These are phyloP conservation scores for Wickerhamomyces chambardii DNA, from an alignment of 805 yeast genomes.

Conservation along the genomic window DNA sequence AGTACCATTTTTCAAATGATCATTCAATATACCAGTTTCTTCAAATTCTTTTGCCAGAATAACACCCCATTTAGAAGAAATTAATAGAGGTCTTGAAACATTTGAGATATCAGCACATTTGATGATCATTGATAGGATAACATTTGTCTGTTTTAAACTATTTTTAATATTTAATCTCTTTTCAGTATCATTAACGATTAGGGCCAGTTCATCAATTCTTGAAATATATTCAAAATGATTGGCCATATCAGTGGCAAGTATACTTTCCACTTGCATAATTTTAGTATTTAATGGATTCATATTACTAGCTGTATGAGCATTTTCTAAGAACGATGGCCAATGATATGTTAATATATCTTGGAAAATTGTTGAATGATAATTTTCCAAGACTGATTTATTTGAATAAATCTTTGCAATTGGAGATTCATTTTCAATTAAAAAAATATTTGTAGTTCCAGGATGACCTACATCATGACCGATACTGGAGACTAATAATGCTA, in stretches of 20 bases:
- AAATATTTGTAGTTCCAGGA: conserved; percentile 87
- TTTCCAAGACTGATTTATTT: conserved; percentile 69
- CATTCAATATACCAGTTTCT: conserved; percentile 51
- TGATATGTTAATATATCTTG: conserved; percentile 37
- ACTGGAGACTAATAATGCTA: conserved; percentile 69
- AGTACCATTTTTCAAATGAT: conserved; percentile 15
- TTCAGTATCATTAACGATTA: conserved; percentile 7
- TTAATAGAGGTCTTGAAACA: conserved; percentile 70
- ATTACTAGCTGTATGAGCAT: conserved; percentile 4
- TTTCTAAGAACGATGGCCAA: conserved; percentile 33
- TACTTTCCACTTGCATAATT: conserved; percentile 26
- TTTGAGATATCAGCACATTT: conserved; percentile 96
- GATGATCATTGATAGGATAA: conserved; percentile 61
- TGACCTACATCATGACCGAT: conserved; percentile 96
- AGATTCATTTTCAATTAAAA: conserved; percentile 47
- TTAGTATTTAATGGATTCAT: conserved; percentile 14
- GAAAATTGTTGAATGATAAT: conserved; percentile 69
- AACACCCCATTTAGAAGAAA: conserved; percentile 82
- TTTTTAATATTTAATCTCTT: conserved; percentile 7
- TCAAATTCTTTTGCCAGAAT: conserved; percentile 71
- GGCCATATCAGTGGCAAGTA: conserved; percentile 92
- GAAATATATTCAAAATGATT: conserved; percentile 67
- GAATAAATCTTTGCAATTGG: conserved; percentile 57
- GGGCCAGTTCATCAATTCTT: conserved; percentile 31
- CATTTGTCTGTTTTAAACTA: conserved; percentile 18